These are phyloP conservation scores for Arxiozyma bovina DNA, from an alignment of 1,139 yeast species.

Conservation along the genomic window DNA sequence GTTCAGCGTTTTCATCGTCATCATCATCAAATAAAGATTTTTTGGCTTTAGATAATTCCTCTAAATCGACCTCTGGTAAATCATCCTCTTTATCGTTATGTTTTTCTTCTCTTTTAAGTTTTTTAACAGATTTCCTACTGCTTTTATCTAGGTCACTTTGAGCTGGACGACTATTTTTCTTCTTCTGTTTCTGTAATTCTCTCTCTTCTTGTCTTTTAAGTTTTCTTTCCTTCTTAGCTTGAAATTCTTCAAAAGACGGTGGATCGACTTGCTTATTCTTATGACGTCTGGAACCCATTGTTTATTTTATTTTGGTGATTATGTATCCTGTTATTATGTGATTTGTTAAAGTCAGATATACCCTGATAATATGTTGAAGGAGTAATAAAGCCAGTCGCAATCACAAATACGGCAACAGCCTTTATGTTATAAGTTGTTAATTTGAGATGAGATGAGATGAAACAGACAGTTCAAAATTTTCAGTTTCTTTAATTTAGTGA, in stretches of 20 bases:
- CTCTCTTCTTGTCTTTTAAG: conserved; percentile 27
- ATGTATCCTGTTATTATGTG: neutral
- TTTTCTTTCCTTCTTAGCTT: conserved; percentile 47
- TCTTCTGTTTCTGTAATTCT: conserved; percentile 18
- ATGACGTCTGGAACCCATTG: conserved; percentile 84
- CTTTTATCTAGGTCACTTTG: conserved; percentile 16
- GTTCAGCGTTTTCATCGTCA: conserved; percentile 54
- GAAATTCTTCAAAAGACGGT: conserved; percentile 76
- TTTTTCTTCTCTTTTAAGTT: conserved; percentile 25
- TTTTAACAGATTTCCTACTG: conserved; percentile 25
- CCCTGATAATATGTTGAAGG: neutral
- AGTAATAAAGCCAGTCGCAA: neutral
- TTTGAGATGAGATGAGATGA: conserved; percentile 21
- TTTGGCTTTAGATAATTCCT: conserved; percentile 56
- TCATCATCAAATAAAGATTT: conserved; percentile 67
- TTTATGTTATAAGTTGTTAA: neutral
- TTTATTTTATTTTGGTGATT: neutral
- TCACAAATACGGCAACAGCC: neutral
- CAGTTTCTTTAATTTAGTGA: neutral
- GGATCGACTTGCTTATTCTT: conserved; percentile 88
- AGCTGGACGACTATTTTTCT: conserved; percentile 25
- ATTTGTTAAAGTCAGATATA: neutral
- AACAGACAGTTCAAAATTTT: conserved; percentile 7
- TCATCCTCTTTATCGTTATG: conserved; percentile 38
- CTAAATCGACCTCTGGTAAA: conserved; percentile 56